Evolutionary conservation across 495 filamentous ascomycete species (phyloP).

Genomic region (Hyaloscypha variabilis): DNA sequence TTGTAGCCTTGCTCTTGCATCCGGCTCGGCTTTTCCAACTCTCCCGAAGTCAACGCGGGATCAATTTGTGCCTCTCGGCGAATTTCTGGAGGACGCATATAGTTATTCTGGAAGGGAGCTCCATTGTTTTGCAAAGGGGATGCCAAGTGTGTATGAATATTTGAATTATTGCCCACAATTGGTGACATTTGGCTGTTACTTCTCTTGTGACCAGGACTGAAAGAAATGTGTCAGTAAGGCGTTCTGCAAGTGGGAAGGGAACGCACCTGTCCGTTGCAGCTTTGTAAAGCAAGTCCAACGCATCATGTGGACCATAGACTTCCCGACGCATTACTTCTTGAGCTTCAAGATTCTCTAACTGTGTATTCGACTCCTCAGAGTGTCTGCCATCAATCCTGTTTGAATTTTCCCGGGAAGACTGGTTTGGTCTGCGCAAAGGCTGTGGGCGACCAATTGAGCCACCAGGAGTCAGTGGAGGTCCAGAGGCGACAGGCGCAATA

Average conservation of each 20-base stretch:
- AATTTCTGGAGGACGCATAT: constrained; percentile 22
- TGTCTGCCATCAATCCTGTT: constrained; percentile 10
- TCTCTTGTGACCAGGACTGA: constrained; percentile 34
- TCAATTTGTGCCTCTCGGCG: constrained; percentile 27
- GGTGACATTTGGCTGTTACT: constrained; percentile 30
- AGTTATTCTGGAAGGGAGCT: constrained; percentile 11
- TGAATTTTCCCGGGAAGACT: constrained; percentile 11
- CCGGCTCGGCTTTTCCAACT: constrained; percentile 27
- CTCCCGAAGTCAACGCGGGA: constrained; percentile 24
- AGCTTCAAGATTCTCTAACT: constrained; percentile 58
- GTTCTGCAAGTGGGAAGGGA: constrained; percentile 11
- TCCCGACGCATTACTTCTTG: constrained; percentile 63
- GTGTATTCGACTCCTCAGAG: constrained; percentile 30
- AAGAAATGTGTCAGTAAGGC: constrained; percentile 20
- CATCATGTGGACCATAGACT: constrained; percentile 62
- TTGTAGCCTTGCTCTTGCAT: constrained; percentile 52
- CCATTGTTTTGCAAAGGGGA: constrained; percentile 18
- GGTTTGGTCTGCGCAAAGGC: constrained; percentile 55
- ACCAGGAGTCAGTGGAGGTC: constrained; percentile 62
- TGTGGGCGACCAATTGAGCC: constrained; percentile 60
- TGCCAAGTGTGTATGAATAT: constrained; percentile 9
- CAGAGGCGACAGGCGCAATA: constrained; percentile 14
- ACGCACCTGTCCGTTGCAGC: constrained; percentile 63
- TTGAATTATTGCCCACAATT: constrained; percentile 13
- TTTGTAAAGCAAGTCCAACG: constrained; percentile 69